Evolutionary conservation across 306 rosid genomes (phyloP).

Genomic region (Alnus glutinosa): DNA sequence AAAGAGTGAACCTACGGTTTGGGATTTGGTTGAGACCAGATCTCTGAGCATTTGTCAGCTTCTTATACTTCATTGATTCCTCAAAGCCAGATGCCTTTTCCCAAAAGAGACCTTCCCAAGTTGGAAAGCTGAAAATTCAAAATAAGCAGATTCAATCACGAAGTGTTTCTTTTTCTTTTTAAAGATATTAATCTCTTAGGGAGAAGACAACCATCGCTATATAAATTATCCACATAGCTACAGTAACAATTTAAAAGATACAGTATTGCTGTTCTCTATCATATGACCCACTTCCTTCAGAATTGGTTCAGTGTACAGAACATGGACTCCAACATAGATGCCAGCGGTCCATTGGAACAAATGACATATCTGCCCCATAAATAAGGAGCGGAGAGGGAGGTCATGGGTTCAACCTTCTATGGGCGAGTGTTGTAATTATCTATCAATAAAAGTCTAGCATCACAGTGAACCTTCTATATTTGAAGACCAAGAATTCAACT

Average conservation of each 20-base stretch:
- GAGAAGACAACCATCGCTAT: not conserved
- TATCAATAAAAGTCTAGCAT: not conserved
- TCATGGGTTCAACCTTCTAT: not conserved
- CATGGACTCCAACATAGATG: too few relatives aligned
- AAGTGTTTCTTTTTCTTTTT: not conserved
- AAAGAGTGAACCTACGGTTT: constrained; percentile 98
- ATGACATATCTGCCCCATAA: not conserved
- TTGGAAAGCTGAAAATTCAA: constrained; percentile 66
- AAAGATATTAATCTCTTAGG: not conserved
- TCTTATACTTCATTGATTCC: constrained; percentile 98
- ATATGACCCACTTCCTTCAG: not conserved
- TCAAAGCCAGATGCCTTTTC: constrained; percentile 99
- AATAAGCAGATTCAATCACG: constrained; percentile 25
- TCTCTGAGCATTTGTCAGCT: constrained; percentile 99
- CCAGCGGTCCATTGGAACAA: too few relatives aligned
- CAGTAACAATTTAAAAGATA: not conserved
- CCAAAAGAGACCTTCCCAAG: constrained; percentile 99
- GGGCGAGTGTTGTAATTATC: not conserved
- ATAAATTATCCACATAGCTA: not conserved
- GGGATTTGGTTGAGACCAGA: constrained; percentile 99
- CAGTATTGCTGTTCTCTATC: not conserved
- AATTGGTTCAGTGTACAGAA: not conserved
- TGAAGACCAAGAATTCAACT: not conserved
- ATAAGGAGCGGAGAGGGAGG: not conserved
- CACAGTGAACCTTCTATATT: not conserved